Percentiles rank a stretch among this genome's conserved stretches.
Conservation (phyloP, 805 yeast genomes). For the Zygosaccharomyces gambellarensis region DNA sequence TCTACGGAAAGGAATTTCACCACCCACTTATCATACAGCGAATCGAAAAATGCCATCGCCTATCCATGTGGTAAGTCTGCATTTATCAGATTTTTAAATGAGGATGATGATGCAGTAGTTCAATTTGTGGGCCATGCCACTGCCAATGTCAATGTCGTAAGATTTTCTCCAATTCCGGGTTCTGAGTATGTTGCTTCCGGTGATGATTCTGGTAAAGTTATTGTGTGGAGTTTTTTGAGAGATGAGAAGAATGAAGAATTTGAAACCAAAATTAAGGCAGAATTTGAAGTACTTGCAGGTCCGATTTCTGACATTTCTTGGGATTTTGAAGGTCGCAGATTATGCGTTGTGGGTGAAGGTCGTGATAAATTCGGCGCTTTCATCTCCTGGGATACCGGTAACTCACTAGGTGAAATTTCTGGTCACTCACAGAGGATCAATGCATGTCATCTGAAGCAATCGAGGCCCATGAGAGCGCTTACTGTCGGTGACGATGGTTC, state of each 20-base stretch:
- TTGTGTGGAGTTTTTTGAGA: constrained; percentile 69
- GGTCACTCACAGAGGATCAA: constrained; percentile 85
- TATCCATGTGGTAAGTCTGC: constrained; percentile 81
- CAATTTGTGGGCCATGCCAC: constrained; percentile 71
- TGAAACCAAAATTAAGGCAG: constrained; percentile 61
- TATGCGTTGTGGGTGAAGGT: constrained; percentile 94
- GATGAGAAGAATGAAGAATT: constrained; percentile 45
- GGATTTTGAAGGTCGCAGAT: constrained; percentile 83
- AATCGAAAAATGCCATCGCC: constrained; percentile 61
- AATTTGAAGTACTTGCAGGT: constrained; percentile 74
- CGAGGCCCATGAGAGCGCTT: constrained; percentile 88
- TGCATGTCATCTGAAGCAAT: constrained; percentile 77
- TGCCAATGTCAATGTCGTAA: constrained; percentile 71
- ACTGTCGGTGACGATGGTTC: constrained; percentile 89
- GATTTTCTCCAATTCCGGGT: constrained; percentile 65
- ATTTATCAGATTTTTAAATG: constrained; percentile 55
- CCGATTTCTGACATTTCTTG: constrained; percentile 78
- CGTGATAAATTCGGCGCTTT: constrained; percentile 88
- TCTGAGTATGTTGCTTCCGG: constrained; percentile 91
- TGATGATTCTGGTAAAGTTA: constrained; percentile 83
- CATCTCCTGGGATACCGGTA: constrained; percentile 90
- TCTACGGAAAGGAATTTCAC: constrained; percentile 65
- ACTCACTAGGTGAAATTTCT: constrained; percentile 91
- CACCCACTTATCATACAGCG: constrained; percentile 69
- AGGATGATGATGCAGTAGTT: constrained; percentile 40